phyloP scores from a whole-genome alignment of 1,284 basidiomycete species.

The Sporisorium scitamineum region DNA sequence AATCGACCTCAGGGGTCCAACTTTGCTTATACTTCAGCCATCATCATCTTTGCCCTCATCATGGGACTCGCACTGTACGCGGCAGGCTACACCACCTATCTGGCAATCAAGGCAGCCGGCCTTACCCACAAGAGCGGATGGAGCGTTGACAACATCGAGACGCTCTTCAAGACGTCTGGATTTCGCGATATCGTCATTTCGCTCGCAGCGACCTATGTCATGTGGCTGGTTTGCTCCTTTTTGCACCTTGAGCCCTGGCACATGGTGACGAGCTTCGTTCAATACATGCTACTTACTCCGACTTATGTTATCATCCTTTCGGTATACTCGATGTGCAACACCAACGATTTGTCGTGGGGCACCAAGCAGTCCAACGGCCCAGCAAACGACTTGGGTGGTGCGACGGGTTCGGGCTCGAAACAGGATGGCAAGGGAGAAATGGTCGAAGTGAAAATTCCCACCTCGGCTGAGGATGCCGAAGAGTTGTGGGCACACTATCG shows the following conservation, averaged over 20 bases:
- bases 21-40: constrained; percentile 60
- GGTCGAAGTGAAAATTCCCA: constrained; percentile 66
- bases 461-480: constrained; percentile 59
- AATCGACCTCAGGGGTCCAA: constrained; percentile 66
- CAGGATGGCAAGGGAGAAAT: constrained; percentile 49
- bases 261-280: constrained; percentile 65
- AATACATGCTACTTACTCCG: constrained; percentile 65
- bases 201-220: constrained; percentile 64
- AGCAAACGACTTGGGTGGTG: constrained; percentile 61
- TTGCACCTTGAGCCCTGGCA: constrained; percentile 67
- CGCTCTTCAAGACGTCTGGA: constrained; percentile 49
- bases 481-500: constrained; percentile 66
- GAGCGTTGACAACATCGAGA: constrained; percentile 27
- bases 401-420: constrained; percentile 40
- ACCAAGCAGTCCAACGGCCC: constrained; percentile 65
- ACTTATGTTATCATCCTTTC: constrained; percentile 65
- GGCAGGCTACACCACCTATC: constrained; percentile 60
- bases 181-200: constrained; percentile 67
- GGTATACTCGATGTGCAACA: constrained; percentile 68
- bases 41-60: constrained; percentile 62
- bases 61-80: constrained; percentile 60
- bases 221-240: constrained; percentile 64
- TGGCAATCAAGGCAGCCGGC: constrained; percentile 50
- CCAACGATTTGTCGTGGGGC: constrained; percentile 65
- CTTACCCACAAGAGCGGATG: constrained; percentile 29